Evolutionary conservation across 768 basidiomycete species (phyloP).

Genomic region (Termitomyces sp.): DNA sequence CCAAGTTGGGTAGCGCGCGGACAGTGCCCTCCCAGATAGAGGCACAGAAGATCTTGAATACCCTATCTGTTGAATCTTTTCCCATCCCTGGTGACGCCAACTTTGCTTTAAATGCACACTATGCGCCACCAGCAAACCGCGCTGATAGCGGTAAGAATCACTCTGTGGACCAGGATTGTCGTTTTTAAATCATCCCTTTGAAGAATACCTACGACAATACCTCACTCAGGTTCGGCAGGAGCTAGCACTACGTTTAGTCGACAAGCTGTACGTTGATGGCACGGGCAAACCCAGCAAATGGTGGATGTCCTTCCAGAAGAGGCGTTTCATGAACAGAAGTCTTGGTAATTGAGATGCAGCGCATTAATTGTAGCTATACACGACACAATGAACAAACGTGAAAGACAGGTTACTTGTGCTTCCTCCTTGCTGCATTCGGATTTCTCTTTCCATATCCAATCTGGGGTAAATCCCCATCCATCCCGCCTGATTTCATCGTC

Average conservation of each 20-base stretch:
- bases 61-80: conserved; percentile 90
- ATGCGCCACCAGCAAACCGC: conserved; percentile 72
- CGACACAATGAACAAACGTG: conserved; percentile 10
- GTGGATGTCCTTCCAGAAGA: conserved; percentile 99
- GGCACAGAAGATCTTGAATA: conserved; percentile 84
- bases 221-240: conserved; percentile 93
- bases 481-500: conserved; percentile 40
- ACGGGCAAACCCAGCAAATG: conserved; percentile 96
- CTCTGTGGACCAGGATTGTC: background rate
- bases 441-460: conserved; percentile 88
- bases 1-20: conserved; percentile 75
- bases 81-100: conserved; percentile 93
- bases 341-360: conserved; percentile 51
- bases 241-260: conserved; percentile 78
- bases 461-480: conserved; percentile 69
- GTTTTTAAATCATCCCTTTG: conserved; percentile 8
- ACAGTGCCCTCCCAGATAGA: conserved; percentile 73
- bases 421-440: conserved; percentile 71
- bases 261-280: conserved; percentile 88
- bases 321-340: conserved; percentile 93
- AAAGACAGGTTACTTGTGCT: conserved; percentile 40
- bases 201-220: conserved; percentile 89
- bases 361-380: conserved; percentile 11
- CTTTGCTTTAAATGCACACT: conserved; percentile 90
- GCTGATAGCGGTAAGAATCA: conserved; percentile 66